Conservation (phyloP, 805 yeast species). For the Millerozyma miso region DNA sequence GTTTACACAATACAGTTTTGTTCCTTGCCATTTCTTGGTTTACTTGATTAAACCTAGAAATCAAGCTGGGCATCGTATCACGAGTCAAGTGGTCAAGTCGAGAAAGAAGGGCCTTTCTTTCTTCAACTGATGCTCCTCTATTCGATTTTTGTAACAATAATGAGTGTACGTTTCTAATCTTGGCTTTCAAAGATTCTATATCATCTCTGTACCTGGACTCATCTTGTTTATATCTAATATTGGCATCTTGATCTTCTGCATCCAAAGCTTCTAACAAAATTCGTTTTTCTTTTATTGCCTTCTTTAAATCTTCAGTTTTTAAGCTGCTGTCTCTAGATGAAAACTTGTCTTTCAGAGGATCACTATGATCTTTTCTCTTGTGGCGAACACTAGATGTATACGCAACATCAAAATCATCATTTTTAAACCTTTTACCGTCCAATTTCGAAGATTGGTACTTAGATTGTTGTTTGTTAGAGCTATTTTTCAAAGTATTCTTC, state of each 20-base stretch:
- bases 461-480: constrained; percentile 17
- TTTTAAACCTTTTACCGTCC: constrained; percentile 47
- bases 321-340: constrained; percentile 29
- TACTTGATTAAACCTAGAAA: constrained; percentile 55
- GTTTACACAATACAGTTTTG: constrained; percentile 60
- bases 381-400: constrained; percentile 70
- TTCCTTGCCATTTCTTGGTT: constrained; percentile 67
- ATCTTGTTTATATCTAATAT: constrained; percentile 26
- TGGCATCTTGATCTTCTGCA: constrained; percentile 52
- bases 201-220: constrained; percentile 44
- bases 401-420: constrained; percentile 65
- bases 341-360: constrained; percentile 11
- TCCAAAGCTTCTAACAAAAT: constrained; percentile 68
- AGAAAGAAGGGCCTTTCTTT: constrained; percentile 48
- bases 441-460: constrained; percentile 24
- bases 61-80: constrained; percentile 67
- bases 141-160: constrained; percentile 25
- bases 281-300: constrained; percentile 66
- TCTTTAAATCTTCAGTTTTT: constrained; percentile 54
- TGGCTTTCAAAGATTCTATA: constrained; percentile 60
- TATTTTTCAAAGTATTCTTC: constrained; percentile 56
- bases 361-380: constrained; percentile 29
- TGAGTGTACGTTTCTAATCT: constrained; percentile 48
- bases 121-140: constrained; percentile 34
- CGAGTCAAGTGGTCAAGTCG: constrained; percentile 58